A percentile compares a stretch with the other conserved stretches of the same genome.
These are phyloP conservation scores for Zelonia costaricensis DNA, from an alignment of 208 protist genomes.

Conservation along the genomic window DNA sequence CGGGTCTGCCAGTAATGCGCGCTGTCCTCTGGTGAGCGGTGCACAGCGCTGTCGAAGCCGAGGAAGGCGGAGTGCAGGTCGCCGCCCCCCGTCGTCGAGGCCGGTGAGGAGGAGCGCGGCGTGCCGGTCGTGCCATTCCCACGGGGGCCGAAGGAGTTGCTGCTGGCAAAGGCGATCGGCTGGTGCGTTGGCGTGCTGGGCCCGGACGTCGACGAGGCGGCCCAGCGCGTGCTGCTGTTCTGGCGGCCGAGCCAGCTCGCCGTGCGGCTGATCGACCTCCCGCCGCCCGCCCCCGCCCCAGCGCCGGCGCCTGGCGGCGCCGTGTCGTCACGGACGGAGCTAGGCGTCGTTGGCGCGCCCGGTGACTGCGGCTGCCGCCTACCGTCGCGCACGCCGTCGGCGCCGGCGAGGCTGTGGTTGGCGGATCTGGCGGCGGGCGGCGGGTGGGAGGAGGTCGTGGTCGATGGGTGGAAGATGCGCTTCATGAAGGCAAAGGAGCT, in stretches of 20 bases:
- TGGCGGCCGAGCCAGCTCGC: background rate
- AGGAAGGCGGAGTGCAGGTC: slow-evolving; percentile 17
- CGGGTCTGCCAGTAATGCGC: no score
- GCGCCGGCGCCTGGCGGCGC: background rate
- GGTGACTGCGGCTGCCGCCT: background rate
- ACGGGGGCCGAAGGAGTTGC: background rate
- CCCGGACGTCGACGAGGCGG: slow-evolving; percentile 2
- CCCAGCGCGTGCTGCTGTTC: background rate
- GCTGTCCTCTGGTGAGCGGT: background rate
- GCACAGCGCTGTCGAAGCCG: slow-evolving; percentile 17
- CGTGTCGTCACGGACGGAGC: background rate
- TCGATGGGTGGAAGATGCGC: slow-evolving; percentile 22
- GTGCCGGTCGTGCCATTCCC: no score
- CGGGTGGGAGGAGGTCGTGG: slow-evolving; percentile 1
- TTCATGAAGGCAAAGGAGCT: slow-evolving; percentile 22
- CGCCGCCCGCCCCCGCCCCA: no score
- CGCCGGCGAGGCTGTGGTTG: background rate
- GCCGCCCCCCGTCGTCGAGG: background rate
- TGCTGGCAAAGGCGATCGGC: background rate
- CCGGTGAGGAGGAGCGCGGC: background rate
- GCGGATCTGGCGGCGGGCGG: background rate
- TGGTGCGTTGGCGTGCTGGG: slow-evolving; percentile 1
- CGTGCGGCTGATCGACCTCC: background rate
- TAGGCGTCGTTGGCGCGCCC: background rate
- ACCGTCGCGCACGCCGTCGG: background rate